Evolutionary conservation across 2,329 filamentous ascomycete genomes (phyloP), one percentile per base, ranked within the genome.

Genomic region (Penicillium occitanis): DNA sequence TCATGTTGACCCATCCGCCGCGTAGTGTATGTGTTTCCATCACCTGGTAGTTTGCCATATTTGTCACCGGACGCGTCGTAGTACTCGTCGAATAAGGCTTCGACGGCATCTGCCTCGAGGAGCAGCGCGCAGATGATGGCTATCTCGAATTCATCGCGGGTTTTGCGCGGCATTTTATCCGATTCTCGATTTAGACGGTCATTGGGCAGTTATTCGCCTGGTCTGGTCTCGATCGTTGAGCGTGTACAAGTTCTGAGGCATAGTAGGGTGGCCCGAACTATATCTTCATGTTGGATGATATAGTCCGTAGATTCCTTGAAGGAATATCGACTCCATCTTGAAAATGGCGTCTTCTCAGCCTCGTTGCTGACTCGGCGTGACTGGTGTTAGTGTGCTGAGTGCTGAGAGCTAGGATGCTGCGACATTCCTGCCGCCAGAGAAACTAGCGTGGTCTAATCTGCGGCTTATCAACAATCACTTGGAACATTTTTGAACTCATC

Each of bases 31-130:
- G 30, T 57, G 33, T 57, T 57, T 57, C 53, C 11, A 5, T 37
- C 30, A 13, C 51, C 30, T 22, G 8, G 17, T 35, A 55, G 51
- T n/a, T 35, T 55, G 53, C 53, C 30, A 37, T 37, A 37, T 37
- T 37, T 57, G 33, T 57, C 53, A 33, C 53, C 33, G 13, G 53
- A 35, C 51, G 51, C 30, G 30, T 33, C 30, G 53, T 57, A 57
- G 53, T 57, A 37, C 2, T 57, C 53, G 19, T 40, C 53, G 19
- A 40, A 40, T 22, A 57, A 25, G 3, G n/a, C 19, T 33, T 33
- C 28, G 7, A 33, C 50, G 17, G 50, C 28, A 33, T 53, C 50
- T n/a, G 50, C 50, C 50, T 55, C 51, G n/a, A 55, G 17, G 28
- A 17, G 51, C 17, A 55, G 51, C 10, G 51, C 17, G 30, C 51